Evolutionary conservation across 2,329 filamentous ascomycete genomes (phyloP), one percentile per base, ranked within the genome.

Genomic region (Talaromyces sp.): DNA sequence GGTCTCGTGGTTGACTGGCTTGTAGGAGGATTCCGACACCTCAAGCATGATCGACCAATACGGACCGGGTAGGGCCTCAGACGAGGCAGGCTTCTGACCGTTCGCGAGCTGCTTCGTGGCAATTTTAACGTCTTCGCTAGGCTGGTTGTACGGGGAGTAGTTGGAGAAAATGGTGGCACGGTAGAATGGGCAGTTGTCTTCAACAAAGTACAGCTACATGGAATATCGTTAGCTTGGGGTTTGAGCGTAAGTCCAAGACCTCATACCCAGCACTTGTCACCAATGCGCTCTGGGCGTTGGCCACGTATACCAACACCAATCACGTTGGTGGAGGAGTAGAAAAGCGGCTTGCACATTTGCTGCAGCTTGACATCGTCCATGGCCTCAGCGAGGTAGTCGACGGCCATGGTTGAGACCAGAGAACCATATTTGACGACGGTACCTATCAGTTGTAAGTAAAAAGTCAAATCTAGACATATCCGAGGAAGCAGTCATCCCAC

Each of bases 11-110:
- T 98, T 87, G 31, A 98, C 92, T 41, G 92, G 90, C 85, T 98
- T 99, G 88, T 96, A 86, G 72, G 85, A 86, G 31, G 93, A 98
- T 80, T 98, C 90, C 31, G 93, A 98, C 63, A 98, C 89, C 80
- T 98, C 95, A 69, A 98, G 82, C 95, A 99, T 99, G 83, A 98
- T 95, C 65, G 93, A 97, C 95, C 95, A 99, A 86, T 99, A 98
- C 46, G 95, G 95, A 38, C 95, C 95, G 71, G 89, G 86, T 82
- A 93, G 84, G 62, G 91, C 79, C 71, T 90, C 87, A 55, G 82
- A 82, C 68, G 86, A 90, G 64, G 82, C 77, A 61, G 92, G 85
- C 81, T 91, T 91, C 77, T 86, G 89, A 75, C 95, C 93, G 70
- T 96, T 84, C 61, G 89, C 95, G 50, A 93, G 83, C 76, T 93